phyloP scores from a whole-genome alignment of 2,329 filamentous ascomycete species.

The Basipetospora sp. region DNA sequence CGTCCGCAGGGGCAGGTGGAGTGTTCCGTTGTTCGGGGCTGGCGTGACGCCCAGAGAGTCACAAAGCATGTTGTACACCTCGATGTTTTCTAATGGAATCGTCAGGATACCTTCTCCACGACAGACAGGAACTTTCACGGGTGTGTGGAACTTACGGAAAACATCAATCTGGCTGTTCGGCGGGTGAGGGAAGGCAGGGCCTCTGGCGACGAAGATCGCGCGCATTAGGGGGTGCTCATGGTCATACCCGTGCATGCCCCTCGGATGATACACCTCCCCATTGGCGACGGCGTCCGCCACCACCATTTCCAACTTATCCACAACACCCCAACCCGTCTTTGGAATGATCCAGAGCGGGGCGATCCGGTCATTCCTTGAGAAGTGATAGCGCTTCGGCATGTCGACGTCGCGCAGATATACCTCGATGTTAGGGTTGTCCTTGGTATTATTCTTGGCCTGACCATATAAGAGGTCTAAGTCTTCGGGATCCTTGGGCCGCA shows the following conservation, averaged over 20 bases:
- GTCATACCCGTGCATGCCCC: conserved; percentile 86
- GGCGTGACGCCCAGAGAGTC: conserved; percentile 66
- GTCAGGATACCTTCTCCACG: not conserved
- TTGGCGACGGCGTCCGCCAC: conserved; percentile 51
- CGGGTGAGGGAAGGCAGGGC: conserved; percentile 78
- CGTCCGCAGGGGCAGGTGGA: conserved; percentile 54
- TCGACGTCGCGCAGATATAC: conserved; percentile 74
- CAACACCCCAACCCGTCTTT: conserved; percentile 83
- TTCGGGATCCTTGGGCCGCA: conserved; percentile 58
- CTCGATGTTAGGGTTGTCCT: conserved; percentile 56
- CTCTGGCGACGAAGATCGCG: conserved; percentile 83
- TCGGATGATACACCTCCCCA: conserved; percentile 56
- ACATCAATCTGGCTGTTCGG: conserved; percentile 64
- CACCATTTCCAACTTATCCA: conserved; percentile 65
- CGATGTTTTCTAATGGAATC: conserved; percentile 57
- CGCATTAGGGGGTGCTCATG: conserved; percentile 90
- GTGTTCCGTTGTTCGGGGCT: conserved; percentile 72
- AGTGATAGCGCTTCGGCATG: conserved; percentile 90
- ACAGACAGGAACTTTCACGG: not conserved
- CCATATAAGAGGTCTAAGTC: conserved; percentile 58
- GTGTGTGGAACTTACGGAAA: conserved; percentile 55
- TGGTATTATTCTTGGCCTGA: conserved; percentile 11
- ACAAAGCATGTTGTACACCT: conserved; percentile 90
- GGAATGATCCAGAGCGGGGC: conserved; percentile 91
- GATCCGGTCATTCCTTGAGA: conserved; percentile 73